Evolutionary conservation across 2,329 filamentous ascomycete species (phyloP).

Genomic region (Ophiosphaerella herpotricha): DNA sequence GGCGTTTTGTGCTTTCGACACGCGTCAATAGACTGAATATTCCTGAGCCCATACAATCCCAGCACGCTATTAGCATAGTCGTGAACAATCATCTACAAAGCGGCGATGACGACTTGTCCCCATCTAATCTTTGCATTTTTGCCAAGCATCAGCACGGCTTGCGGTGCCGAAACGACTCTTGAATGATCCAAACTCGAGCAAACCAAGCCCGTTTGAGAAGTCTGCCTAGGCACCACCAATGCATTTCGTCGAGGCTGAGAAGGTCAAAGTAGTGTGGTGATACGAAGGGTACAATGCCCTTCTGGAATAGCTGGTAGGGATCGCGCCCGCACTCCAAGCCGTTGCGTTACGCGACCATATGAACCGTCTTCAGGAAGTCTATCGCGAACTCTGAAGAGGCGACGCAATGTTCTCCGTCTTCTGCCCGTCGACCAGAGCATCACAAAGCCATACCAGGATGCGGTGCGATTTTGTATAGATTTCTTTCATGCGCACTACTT

Average conservation of each 20-base stretch:
- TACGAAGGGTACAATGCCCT: background rate
- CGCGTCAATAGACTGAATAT: background rate
- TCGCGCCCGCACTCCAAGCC: background rate
- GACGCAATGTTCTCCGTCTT: background rate
- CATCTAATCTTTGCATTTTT: background rate
- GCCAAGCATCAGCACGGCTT: background rate
- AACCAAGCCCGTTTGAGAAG: slow-evolving; percentile 6
- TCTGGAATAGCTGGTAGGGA: background rate
- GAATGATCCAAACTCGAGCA: slow-evolving; percentile 4
- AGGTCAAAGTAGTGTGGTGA: background rate
- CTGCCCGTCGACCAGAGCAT: no score
- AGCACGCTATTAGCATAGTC: no score
- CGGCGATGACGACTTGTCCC: no score
- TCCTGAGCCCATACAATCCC: background rate
- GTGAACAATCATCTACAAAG: no score
- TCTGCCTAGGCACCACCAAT: background rate
- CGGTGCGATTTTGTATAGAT: slow-evolving; percentile 11
- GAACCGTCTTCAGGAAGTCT: background rate
- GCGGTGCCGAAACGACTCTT: background rate
- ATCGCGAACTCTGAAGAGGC: background rate
- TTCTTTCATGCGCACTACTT: slow-evolving; percentile 16
- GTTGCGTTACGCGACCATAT: background rate
- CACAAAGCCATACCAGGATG: slow-evolving; percentile 7
- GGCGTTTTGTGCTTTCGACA: background rate
- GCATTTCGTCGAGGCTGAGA: background rate